Evolutionary conservation across 2,329 filamentous ascomycete species (phyloP).

Genomic region (Cercospora zeae-maydis): DNA sequence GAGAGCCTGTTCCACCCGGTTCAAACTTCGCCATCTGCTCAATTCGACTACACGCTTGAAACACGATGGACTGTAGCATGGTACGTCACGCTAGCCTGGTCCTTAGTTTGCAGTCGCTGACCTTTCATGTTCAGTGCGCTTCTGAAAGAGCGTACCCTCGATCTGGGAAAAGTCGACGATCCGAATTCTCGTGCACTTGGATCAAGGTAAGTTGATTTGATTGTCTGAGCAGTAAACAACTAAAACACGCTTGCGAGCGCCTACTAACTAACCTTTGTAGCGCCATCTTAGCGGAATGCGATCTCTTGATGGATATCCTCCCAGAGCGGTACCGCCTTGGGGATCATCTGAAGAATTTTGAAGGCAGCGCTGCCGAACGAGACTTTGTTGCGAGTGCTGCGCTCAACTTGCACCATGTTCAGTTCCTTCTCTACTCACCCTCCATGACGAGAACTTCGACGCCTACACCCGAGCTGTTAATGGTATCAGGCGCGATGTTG

Average conservation of each 20-base stretch:
- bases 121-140: conserved; percentile 16
- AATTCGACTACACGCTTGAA: conserved; percentile 30
- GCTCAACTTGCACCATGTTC: conserved; percentile 37
- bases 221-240: not conserved
- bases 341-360: conserved; percentile 11
- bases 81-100: not conserved
- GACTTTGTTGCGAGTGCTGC: conserved; percentile 36
- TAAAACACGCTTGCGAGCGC: not conserved
- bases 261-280: conserved; percentile 7
- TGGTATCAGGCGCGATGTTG: conserved; percentile 33
- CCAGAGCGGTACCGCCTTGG: conserved; percentile 26
- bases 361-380: conserved; percentile 23
- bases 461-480: conserved; percentile 28
- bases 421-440: conserved; percentile 33
- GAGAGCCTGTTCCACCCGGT: not conserved
- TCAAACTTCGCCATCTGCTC: conserved; percentile 3
- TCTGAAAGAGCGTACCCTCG: conserved; percentile 37
- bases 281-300: conserved; percentile 6
- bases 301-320: conserved; percentile 30
- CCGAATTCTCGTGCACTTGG: conserved; percentile 2
- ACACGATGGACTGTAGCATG: conserved; percentile 35
- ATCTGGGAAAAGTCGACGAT: conserved; percentile 29
- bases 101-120: not conserved
- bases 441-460: conserved; percentile 26
- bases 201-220: conserved; percentile 8